Base-by-base conservation (phyloP, 345 rosid genomes). In the Garcia nutans region DNA sequence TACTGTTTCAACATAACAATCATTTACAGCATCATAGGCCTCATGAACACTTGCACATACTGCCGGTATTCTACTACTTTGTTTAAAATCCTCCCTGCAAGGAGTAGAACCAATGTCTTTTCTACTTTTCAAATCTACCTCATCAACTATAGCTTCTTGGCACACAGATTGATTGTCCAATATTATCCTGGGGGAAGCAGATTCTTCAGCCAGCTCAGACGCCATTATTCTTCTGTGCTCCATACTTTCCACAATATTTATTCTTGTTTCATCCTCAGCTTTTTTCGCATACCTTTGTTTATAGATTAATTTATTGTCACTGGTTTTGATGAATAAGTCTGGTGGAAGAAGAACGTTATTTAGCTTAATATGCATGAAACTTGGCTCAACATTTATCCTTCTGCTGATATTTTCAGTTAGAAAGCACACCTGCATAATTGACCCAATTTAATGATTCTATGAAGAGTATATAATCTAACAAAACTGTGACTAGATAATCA, bases 371-470 rank as follows among this genome's bases (percentile, higher is more conserved):
- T 37, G 50, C 69, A 72, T 62, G 52, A 68, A 28, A 58, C 72
- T 73, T 11, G 68, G 55, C 31, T 45, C 66, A 41, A 56, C 24
- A 70, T 74, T 56, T 49, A 50, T 72, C 60, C 69, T 62, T 44
- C 76, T 71, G 33, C 71, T 70, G 80, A 55, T 73, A 71, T 63
- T 78, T 72, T 82, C 82, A n/a, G 55, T 59, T 41, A 80, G 76
- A 42, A 68, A 76, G 68, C 67, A 69, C 71, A 70, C 82, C 93
- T 89, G 85, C 81, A 82, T 42, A 7, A 42, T 10, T 73, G 65
- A 31, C 42, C 13, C 15, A 9, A 68, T 62, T 69, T 65, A 72
- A 63, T 28, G 78, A 63, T 12, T 12, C 15, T 13, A 65, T 55
- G 10, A 22, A 54, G 37, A 28, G 16, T 17, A 55, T 31, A 15